Evolutionary conservation across 2,329 filamentous ascomycete species (phyloP).

Genomic region (Cladophialophora chaetospira): DNA sequence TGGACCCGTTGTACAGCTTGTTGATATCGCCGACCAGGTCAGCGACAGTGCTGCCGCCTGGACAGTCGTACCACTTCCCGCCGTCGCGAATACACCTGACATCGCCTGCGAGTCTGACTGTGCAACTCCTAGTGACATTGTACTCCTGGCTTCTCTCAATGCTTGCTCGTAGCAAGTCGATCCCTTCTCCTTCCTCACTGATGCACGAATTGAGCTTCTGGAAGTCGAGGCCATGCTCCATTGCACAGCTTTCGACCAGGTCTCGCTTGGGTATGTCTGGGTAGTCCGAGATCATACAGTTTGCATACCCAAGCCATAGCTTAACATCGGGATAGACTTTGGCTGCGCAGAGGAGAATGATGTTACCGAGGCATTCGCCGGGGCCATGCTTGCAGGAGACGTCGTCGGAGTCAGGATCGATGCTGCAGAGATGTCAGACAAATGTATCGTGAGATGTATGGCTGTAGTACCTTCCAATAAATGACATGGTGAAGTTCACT

Average conservation of each 20-base stretch:
- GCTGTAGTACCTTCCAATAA: constrained; percentile 72
- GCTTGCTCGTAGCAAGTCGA: constrained; percentile 48
- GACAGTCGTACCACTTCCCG: constrained; percentile 56
- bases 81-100: constrained; percentile 78
- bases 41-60: constrained; percentile 42
- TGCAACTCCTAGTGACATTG: constrained; percentile 72
- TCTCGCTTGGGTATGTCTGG: constrained; percentile 71
- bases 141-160: constrained; percentile 58
- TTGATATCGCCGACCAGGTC: constrained; percentile 78
- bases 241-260: constrained; percentile 82
- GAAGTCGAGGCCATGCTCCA: constrained; percentile 89
- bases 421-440: constrained; percentile 41
- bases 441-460: constrained; percentile 10
- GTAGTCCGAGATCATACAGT: constrained; percentile 82
- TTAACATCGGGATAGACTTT: constrained; percentile 63
- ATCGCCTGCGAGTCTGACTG: constrained; percentile 74
- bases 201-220: constrained; percentile 79
- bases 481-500: constrained; percentile 88
- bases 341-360: constrained; percentile 87
- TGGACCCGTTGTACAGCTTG: constrained; percentile 58
- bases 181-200: constrained; percentile 57
- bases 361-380: constrained; percentile 88
- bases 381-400: constrained; percentile 88
- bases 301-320: constrained; percentile 86
- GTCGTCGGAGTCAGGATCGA: constrained; percentile 73